Conservation (phyloP, 129 eudicot genomes). For the Apium graveolens region DNA sequence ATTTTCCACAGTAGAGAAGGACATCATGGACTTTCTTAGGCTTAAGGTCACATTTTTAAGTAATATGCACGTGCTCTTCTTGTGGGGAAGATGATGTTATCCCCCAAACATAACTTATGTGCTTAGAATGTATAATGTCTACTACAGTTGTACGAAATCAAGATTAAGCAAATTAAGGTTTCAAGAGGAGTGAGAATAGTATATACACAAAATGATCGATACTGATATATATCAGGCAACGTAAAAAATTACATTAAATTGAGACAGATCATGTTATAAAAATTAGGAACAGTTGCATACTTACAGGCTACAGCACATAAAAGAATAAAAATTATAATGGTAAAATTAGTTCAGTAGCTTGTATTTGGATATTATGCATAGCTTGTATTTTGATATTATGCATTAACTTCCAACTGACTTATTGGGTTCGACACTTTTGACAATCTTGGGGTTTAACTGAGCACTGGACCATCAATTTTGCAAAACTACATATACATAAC, state of each 20-base stretch:
- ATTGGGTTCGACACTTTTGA: background rate
- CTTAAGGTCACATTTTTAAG: background rate
- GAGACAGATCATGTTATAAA: background rate
- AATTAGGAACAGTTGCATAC: background rate
- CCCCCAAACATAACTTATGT: background rate
- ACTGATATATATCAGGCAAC: background rate
- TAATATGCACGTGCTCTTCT: background rate
- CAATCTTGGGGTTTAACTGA: background rate
- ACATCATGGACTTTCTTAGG: background rate
- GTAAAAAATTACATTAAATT: no score
- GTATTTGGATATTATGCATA: background rate
- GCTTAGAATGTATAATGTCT: background rate
- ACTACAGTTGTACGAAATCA: background rate
- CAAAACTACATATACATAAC: background rate
- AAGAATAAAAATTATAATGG: background rate
- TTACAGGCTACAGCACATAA: background rate
- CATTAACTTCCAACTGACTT: background rate
- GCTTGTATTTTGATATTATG: background rate
- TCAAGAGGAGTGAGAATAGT: background rate
- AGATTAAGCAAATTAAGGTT: background rate
- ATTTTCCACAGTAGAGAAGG: background rate
- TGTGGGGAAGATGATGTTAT: background rate
- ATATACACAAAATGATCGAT: background rate
- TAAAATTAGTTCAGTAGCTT: background rate
- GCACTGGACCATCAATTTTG: background rate